phyloP scores from a whole-genome alignment of 306 rosid genomes.

The Cucumis sativus region DNA sequence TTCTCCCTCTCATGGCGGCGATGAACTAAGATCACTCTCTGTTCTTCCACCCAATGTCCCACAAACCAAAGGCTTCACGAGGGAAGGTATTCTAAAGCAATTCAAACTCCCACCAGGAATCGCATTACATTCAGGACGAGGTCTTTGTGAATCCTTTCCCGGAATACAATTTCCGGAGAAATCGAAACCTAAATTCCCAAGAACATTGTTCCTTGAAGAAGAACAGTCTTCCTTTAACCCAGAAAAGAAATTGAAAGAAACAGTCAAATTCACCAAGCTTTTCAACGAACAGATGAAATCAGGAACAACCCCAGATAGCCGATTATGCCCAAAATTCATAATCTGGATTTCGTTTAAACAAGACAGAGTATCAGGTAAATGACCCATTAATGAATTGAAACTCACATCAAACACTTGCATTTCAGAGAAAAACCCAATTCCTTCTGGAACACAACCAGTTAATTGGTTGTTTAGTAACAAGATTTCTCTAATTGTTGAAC shows the following conservation, averaged over 20 bases:
- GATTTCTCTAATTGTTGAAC: conserved; percentile 60
- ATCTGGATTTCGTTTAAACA: conserved; percentile 73
- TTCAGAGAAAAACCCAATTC: conserved; percentile 75
- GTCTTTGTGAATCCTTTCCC: conserved; percentile 72
- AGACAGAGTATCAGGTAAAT: conserved; percentile 76
- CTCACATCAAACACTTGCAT: conserved; percentile 87
- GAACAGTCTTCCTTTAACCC: conserved; percentile 76
- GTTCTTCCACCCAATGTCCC: conserved; percentile 25
- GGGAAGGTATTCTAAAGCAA: conserved; percentile 65
- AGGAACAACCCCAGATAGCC: conserved; percentile 79
- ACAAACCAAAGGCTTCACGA: conserved; percentile 61
- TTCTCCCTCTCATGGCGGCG: not conserved
- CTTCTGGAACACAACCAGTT: conserved; percentile 87
- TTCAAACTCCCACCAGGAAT: conserved; percentile 75
- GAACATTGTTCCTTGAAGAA: conserved; percentile 13
- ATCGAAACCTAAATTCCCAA: conserved; percentile 75
- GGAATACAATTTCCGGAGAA: conserved; percentile 78
- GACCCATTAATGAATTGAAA: conserved; percentile 73
- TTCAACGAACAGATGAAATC: conserved; percentile 60
- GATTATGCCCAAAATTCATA: conserved; percentile 70
- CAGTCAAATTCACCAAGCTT: conserved; percentile 61
- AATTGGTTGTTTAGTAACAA: conserved; percentile 71
- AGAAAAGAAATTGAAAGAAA: conserved; percentile 88
- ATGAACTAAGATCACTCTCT: conserved; percentile 14
- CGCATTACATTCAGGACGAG: conserved; percentile 67